These are phyloP conservation scores for Curvularia spicifera DNA, from an alignment of 2,329 filamentous ascomycete species.

Conservation along the genomic window DNA sequence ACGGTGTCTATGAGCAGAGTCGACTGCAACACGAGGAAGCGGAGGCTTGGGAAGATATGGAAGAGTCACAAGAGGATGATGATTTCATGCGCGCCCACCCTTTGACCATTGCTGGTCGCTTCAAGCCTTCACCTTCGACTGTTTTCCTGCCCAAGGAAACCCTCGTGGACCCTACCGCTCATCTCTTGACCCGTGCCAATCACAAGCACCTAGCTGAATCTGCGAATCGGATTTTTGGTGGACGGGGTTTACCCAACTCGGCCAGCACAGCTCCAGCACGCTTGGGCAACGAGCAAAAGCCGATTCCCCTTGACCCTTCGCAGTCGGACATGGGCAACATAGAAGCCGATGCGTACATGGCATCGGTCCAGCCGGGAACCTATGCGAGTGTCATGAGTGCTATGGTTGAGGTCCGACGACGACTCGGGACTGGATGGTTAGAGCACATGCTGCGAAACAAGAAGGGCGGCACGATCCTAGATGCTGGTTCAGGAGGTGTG, in stretches of 20 bases:
- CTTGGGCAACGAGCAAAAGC: slow-evolving; percentile 64
- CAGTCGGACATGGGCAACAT: slow-evolving; percentile 74
- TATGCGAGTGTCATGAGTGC: slow-evolving; percentile 72
- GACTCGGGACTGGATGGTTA: slow-evolving; percentile 75
- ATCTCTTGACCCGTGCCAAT: slow-evolving; percentile 70
- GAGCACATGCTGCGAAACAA: slow-evolving; percentile 67
- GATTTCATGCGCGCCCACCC: slow-evolving; percentile 70
- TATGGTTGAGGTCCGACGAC: slow-evolving; percentile 74
- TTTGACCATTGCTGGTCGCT: slow-evolving; percentile 75
- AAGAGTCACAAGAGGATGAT: slow-evolving; percentile 41
- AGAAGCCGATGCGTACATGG: slow-evolving; percentile 75
- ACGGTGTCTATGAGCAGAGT: slow-evolving; percentile 51
- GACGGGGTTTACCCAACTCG: slow-evolving; percentile 75
- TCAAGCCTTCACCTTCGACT: slow-evolving; percentile 74
- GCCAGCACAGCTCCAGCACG: slow-evolving; percentile 68
- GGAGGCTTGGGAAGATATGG: slow-evolving; percentile 41
- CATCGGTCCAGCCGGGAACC: slow-evolving; percentile 71
- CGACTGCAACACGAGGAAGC: slow-evolving; percentile 53
- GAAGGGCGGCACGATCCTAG: slow-evolving; percentile 69
- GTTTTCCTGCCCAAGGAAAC: slow-evolving; percentile 74
- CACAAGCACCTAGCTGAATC: slow-evolving; percentile 74
- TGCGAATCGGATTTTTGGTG: slow-evolving; percentile 78
- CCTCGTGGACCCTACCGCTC: slow-evolving; percentile 72
- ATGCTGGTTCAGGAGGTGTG: slow-evolving; percentile 76
- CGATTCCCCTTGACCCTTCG: slow-evolving; percentile 68